Percentiles rank a stretch among this genome's conserved stretches.
These are phyloP conservation scores for Colletotrichum lindemuthianum DNA, from an alignment of 2,329 filamentous ascomycete genomes.

Conservation along the genomic window DNA sequence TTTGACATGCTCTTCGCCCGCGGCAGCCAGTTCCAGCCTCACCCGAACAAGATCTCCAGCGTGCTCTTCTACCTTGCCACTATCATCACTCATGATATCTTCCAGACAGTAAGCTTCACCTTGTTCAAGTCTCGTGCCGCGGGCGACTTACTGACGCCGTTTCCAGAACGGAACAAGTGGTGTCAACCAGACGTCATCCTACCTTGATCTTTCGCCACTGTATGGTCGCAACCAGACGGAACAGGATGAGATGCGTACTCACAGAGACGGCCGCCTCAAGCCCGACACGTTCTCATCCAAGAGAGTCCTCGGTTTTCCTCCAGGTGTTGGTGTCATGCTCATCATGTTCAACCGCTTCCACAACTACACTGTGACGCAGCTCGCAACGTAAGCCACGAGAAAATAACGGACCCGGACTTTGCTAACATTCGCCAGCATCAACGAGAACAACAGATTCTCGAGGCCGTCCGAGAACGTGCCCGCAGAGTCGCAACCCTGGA, in stretches of 20 bases:
- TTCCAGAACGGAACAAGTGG: constrained; percentile 46
- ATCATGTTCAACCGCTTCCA: constrained; percentile 61
- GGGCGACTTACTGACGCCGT: constrained; percentile 9
- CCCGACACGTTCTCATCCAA: constrained; percentile 64
- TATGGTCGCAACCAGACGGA: constrained; percentile 63
- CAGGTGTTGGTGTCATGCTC: constrained; percentile 61
- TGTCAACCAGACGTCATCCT: constrained; percentile 52
- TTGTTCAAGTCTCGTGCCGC: not conserved
- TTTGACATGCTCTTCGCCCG: constrained; percentile 38
- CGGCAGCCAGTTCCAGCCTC: constrained; percentile 33
- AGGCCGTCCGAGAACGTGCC: constrained; percentile 36
- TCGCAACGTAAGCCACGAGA: constrained; percentile 30
- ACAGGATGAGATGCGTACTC: constrained; percentile 59
- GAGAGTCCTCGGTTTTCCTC: constrained; percentile 60
- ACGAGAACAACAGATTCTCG: constrained; percentile 52
- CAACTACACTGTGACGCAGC: constrained; percentile 39
- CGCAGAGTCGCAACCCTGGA: constrained; percentile 41
- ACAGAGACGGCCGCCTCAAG: constrained; percentile 60
- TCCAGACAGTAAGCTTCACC: constrained; percentile 44
- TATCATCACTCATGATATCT: constrained; percentile 63
- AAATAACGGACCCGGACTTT: constrained; percentile 28
- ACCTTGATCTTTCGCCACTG: constrained; percentile 59
- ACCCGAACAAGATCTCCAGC: constrained; percentile 55
- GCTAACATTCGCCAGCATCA: constrained; percentile 44
- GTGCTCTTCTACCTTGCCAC: constrained; percentile 60